These are phyloP conservation scores for Rhinocladiella mackenziei DNA, from an alignment of 2,329 filamentous ascomycete species.

Conservation along the genomic window DNA sequence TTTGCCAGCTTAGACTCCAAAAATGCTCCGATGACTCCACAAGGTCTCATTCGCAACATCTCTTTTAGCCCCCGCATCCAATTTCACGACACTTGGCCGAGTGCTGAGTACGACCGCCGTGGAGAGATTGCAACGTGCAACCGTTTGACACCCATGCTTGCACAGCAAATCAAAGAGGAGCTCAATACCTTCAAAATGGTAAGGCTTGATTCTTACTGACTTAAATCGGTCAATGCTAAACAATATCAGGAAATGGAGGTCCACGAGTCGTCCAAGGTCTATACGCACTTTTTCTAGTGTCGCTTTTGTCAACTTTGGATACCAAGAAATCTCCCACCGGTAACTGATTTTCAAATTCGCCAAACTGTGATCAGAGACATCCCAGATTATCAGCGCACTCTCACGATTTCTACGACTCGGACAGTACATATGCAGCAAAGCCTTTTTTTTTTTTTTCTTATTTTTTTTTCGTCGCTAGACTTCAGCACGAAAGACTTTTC, in stretches of 20 bases:
- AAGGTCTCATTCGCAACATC: slow-evolving; percentile 61
- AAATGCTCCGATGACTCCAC: slow-evolving; percentile 75
- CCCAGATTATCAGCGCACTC: slow-evolving; percentile 10
- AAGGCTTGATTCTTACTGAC: too few relatives aligned
- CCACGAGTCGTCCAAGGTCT: slow-evolving; percentile 96
- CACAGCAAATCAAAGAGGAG: slow-evolving; percentile 99
- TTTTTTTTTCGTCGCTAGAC: slow-evolving; percentile 22
- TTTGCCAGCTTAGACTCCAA: slow-evolving; percentile 68
- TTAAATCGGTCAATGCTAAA: slow-evolving; percentile 43
- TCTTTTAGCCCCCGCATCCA: slow-evolving; percentile 87
- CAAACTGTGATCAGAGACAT: slow-evolving; percentile 8
- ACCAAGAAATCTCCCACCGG: slow-evolving; percentile 9
- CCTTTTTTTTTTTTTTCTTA: too few relatives aligned
- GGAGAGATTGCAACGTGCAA: slow-evolving; percentile 98
- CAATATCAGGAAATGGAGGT: slow-evolving; percentile 90
- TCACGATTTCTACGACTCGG: slow-evolving; percentile 27
- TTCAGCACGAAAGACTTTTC: slow-evolving; percentile 16
- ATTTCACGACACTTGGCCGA: slow-evolving; percentile 95
- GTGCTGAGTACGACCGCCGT: slow-evolving; percentile 89
- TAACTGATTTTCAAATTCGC: slow-evolving; percentile 4
- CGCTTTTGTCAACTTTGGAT: slow-evolving; percentile 15
- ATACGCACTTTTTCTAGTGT: slow-evolving; percentile 93
- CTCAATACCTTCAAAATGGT: slow-evolving; percentile 99
- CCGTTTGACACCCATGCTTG: slow-evolving; percentile 89
- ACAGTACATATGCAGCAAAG: slow-evolving; percentile 22